Evolutionary conservation across 805 yeast genomes (phyloP), one percentile per base, ranked within the genome.

Genomic region (Saccharomycopsis sp.): DNA sequence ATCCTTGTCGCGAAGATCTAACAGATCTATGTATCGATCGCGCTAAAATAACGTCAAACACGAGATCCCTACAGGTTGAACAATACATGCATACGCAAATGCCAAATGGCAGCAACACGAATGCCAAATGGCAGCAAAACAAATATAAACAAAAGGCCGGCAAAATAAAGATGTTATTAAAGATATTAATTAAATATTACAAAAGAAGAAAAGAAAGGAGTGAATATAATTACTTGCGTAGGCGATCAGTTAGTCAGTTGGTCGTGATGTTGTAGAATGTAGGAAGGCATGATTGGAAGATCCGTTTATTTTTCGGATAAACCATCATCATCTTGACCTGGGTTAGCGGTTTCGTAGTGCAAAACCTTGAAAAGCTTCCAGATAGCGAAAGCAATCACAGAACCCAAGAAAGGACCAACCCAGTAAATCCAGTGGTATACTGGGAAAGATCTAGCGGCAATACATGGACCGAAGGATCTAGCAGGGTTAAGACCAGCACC

Each of bases 401-500:
- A 74, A 64, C 96, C 96, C 60, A 87, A 68, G 57, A 84, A 66
- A 61, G 97, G 96, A 57, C 97, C 97, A 59, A 89, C 83, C 94
- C 96, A 89, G 79, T 89, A 89, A 64, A 90, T 89, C 96, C 96
- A 89, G 78, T 84, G 90, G 75, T 89, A 89, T 68, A 67, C 70
- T 41, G 96, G 96, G 85, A 90, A 90, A 22, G 81, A 76, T 58
- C 72, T 76, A 57, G 81, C 80, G 60, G 91, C 96, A 61, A 89
- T 76, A 70, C 85, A 80, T 56, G 96, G 96, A 68, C 97, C 97
- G 58, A 89, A 80, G 38, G 89, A 76, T 78, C 97, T 84, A 52
- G 97, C 96, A 59, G 96, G 96, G 79, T 89, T 89, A 68, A 59
- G 17, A 70, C 96, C 96, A 47, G 96, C 96, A 70, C 96, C 96